A percentile compares a stretch with the other conserved stretches of the same genome.
phyloP scores from a whole-genome alignment of 2,329 filamentous ascomycete genomes.

The Colletotrichum musicola region DNA sequence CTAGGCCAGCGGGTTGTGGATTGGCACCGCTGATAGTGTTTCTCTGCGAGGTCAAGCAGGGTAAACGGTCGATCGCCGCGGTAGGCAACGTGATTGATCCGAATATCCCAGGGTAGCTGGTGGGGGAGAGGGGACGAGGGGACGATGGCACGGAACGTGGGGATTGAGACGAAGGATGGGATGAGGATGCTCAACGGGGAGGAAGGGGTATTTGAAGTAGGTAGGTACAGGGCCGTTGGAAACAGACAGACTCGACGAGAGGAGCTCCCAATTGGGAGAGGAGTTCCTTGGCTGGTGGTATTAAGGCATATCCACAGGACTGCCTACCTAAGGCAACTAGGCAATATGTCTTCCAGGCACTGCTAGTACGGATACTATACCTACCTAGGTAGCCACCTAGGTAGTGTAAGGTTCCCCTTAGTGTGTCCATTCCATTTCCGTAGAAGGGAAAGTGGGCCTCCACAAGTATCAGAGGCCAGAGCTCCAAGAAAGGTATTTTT shows the following conservation, averaged over 20 bases:
- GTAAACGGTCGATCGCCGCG: not conserved
- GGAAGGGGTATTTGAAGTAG: slow-evolving; percentile 10
- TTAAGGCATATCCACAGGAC: too few relatives aligned
- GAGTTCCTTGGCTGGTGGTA: too few relatives aligned
- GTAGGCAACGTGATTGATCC: not conserved
- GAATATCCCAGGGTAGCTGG: not conserved
- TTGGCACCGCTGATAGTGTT: slow-evolving; percentile 5
- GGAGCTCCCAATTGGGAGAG: too few relatives aligned
- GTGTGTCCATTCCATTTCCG: too few relatives aligned
- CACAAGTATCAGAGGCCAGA: slow-evolving; percentile 4
- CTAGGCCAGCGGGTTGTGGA: slow-evolving; percentile 15
- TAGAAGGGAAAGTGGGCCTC: slow-evolving; percentile 27
- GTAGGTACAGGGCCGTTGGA: too few relatives aligned
- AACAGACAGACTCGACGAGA: too few relatives aligned
- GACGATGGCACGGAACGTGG: not conserved
- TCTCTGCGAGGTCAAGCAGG: not conserved
- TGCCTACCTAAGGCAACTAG: too few relatives aligned
- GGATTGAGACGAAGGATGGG: not conserved
- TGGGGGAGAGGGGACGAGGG: not conserved
- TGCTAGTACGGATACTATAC: too few relatives aligned
- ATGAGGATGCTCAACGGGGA: not conserved
- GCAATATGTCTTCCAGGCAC: too few relatives aligned
- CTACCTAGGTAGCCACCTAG: too few relatives aligned
- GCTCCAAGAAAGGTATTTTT: slow-evolving; percentile 14
- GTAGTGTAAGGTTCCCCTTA: too few relatives aligned